phyloP scores from a whole-genome alignment of 2,329 filamentous ascomycete genomes.

The Alternaria gaisen region DNA sequence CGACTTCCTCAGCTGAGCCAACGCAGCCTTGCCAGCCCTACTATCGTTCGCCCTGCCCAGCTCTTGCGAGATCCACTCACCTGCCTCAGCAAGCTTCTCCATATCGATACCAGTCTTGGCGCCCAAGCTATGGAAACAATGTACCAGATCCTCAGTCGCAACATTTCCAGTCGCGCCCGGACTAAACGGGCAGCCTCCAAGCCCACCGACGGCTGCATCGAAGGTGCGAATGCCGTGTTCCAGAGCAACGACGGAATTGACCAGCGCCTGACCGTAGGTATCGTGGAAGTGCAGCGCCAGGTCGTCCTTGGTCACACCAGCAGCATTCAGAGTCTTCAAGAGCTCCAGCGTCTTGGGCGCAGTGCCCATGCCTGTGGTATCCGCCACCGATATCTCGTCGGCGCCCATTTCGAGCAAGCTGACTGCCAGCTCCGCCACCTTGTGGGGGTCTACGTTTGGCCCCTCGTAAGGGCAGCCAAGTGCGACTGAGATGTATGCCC shows the following conservation, averaged over 20 bases:
- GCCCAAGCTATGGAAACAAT: slow-evolving; percentile 76
- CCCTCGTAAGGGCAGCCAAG: slow-evolving; percentile 81
- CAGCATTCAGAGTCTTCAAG: slow-evolving; percentile 70
- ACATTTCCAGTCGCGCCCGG: slow-evolving; percentile 89
- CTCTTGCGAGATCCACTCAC: slow-evolving; percentile 52
- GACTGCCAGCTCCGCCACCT: slow-evolving; percentile 70
- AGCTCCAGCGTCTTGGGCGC: slow-evolving; percentile 73
- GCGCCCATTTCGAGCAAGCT: slow-evolving; percentile 82
- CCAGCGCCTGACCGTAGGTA: slow-evolving; percentile 85
- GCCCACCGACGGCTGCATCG: slow-evolving; percentile 79
- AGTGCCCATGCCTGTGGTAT: slow-evolving; percentile 91
- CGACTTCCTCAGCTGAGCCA: slow-evolving; percentile 42
- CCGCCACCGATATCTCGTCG: slow-evolving; percentile 88
- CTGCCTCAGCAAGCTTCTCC: slow-evolving; percentile 47
- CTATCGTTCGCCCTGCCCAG: slow-evolving; percentile 50
- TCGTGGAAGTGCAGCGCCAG: slow-evolving; percentile 89
- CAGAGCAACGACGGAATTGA: slow-evolving; percentile 79
- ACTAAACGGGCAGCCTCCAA: slow-evolving; percentile 86
- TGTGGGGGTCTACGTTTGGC: slow-evolving; percentile 66
- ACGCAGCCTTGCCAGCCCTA: slow-evolving; percentile 50
- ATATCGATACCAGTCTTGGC: slow-evolving; percentile 73
- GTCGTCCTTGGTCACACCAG: slow-evolving; percentile 73
- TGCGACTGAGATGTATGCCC: slow-evolving; percentile 77
- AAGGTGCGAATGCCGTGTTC: slow-evolving; percentile 81
- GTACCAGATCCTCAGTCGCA: slow-evolving; percentile 83